Percentiles rank a stretch among this genome's conserved stretches.
Evolutionary conservation across 306 rosid species (phyloP).

Genomic region (Cucurbita ficifolia): DNA sequence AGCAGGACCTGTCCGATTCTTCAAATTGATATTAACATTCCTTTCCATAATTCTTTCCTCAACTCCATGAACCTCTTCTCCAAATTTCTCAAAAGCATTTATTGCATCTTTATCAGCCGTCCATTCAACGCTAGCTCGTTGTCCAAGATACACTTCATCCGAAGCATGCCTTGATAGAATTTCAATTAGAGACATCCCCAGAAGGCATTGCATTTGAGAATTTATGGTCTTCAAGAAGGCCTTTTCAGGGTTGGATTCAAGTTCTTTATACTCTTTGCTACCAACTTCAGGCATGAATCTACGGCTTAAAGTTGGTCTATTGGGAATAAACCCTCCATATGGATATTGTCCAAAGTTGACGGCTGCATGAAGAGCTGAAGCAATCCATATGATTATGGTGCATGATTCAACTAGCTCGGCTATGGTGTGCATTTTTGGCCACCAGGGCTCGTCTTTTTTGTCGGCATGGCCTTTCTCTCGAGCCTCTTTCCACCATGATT

Average conservation of each 20-base stretch:
- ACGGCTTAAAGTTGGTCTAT: constrained; percentile 41
- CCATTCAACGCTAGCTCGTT: constrained; percentile 49
- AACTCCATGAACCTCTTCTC: constrained; percentile 25
- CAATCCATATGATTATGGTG: constrained; percentile 51
- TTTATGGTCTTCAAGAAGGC: constrained; percentile 49
- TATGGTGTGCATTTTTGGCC: constrained; percentile 51
- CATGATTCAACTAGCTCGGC: constrained; percentile 41
- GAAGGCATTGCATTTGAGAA: constrained; percentile 30
- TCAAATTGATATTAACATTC: constrained; percentile 36
- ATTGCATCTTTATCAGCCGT: constrained; percentile 34
- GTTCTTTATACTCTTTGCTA: constrained; percentile 36
- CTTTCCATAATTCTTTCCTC: constrained; percentile 18
- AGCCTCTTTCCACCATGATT: constrained; percentile 69
- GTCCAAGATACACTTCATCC: constrained; percentile 68
- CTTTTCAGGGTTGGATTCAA: constrained; percentile 33
- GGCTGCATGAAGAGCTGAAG: constrained; percentile 68
- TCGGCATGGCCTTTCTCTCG: constrained; percentile 55
- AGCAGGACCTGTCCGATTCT: constrained; percentile 45
- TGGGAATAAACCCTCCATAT: constrained; percentile 46
- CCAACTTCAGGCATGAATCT: constrained; percentile 46
- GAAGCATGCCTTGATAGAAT: constrained; percentile 60
- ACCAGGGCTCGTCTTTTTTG: constrained; percentile 55
- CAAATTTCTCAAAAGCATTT: constrained; percentile 40
- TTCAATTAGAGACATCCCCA: constrained; percentile 54
- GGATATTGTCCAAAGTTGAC: constrained; percentile 72